Conservation (phyloP, 345 rosid species). For the Linum lewisii region DNA sequence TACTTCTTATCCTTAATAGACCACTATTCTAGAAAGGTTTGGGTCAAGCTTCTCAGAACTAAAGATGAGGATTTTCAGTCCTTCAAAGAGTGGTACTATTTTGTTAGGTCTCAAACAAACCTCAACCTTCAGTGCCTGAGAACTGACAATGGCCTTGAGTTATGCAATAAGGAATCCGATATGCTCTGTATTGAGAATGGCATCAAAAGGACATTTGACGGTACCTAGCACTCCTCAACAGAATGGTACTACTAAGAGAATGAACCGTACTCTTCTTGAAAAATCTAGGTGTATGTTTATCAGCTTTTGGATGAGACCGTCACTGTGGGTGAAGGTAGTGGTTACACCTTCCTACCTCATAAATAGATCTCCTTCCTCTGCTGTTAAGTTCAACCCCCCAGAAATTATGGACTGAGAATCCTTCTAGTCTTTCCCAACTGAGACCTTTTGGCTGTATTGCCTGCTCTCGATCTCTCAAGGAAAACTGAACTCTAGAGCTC, state of each 20-base stretch:
- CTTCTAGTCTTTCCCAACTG: too few relatives aligned
- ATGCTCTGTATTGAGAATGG: neutral
- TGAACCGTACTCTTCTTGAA: neutral
- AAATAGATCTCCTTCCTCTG: too few relatives aligned
- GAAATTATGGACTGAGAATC: too few relatives aligned
- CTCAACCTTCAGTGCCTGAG: neutral
- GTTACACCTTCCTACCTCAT: too few relatives aligned
- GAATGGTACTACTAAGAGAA: constrained; percentile 1
- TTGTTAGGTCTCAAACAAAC: neutral
- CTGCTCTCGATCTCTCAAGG: too few relatives aligned
- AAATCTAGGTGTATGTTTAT: too few relatives aligned
- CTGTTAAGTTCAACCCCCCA: too few relatives aligned
- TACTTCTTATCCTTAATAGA: too few relatives aligned
- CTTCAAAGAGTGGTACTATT: constrained; percentile 6
- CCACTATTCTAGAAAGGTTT: constrained; percentile 8
- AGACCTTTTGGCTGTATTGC: too few relatives aligned
- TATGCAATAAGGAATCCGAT: neutral
- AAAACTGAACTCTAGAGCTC: too few relatives aligned
- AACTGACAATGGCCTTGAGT: neutral
- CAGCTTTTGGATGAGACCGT: too few relatives aligned
- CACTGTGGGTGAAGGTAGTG: too few relatives aligned
- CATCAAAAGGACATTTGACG: constrained; percentile 3
- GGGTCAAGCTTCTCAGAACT: neutral
- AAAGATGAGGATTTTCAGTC: neutral
- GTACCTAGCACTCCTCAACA: neutral